Evolutionary conservation across 2,329 filamentous ascomycete genomes (phyloP).

Genomic region (Colletotrichum tropicale): DNA sequence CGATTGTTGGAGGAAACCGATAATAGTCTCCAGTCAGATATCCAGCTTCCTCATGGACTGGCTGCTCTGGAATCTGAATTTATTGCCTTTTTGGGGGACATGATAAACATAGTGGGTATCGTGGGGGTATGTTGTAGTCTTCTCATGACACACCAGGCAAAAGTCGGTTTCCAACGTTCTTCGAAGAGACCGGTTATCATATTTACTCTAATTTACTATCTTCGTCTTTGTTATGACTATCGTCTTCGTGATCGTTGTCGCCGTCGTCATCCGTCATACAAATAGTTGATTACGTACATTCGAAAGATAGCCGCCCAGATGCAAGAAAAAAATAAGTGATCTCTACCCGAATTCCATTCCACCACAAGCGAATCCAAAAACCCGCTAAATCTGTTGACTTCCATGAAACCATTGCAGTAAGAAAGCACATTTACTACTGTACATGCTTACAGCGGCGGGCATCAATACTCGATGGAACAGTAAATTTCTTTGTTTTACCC

Average conservation of each 20-base stretch:
- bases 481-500: no score
- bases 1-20: not conserved
- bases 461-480: not conserved
- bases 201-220: no score
- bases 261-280: no score
- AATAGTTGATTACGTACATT: no score
- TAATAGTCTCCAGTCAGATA: not conserved
- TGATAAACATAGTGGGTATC: not conserved
- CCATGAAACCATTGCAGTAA: not conserved
- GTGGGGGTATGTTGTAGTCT: rapidly evolving
- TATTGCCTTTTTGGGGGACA: not conserved
- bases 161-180: rapidly evolving
- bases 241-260: no score
- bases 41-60: not conserved
- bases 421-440: not conserved
- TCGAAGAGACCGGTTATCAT: rapidly evolving
- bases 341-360: not conserved
- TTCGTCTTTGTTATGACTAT: no score
- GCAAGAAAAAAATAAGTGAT: no score
- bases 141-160: not conserved
- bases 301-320: no score
- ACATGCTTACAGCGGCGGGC: not conserved
- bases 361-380: not conserved
- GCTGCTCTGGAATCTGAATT: not conserved
- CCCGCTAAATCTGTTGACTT: not conserved